Conservation (phyloP, 257 asterid species). For the Petrea volubilis region DNA sequence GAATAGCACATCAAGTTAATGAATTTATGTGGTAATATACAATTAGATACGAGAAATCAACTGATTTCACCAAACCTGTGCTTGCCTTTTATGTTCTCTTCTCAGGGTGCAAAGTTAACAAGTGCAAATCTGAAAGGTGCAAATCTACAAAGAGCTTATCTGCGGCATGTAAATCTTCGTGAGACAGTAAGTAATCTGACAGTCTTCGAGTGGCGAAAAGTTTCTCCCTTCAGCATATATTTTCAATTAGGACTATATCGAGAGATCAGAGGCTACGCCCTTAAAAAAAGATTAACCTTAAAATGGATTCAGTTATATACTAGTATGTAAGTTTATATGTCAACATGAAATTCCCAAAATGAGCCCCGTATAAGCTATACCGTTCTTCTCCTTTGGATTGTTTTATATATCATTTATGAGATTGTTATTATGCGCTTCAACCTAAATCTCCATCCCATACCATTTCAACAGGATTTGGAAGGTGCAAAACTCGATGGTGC, state of each 20-base stretch:
- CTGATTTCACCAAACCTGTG: neutral
- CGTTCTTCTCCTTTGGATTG: too few species aligned
- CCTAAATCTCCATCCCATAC: neutral
- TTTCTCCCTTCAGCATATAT: neutral
- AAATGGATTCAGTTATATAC: neutral
- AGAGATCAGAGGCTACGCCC: neutral
- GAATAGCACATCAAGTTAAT: neutral
- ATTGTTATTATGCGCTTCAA: neutral
- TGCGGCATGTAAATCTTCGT: slow-evolving; percentile 85
- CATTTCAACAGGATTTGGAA: slow-evolving; percentile 44
- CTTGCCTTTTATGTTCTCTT: slow-evolving; percentile 9
- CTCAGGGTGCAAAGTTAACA: slow-evolving; percentile 85
- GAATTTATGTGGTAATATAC: neutral
- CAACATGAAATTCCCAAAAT: neutral
- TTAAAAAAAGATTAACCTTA: neutral
- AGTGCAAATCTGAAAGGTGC: slow-evolving; percentile 91
- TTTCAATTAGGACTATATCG: neutral
- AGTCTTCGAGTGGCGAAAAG: neutral
- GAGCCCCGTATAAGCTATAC: neutral
- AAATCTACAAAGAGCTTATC: slow-evolving; percentile 94
- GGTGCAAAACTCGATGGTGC: slow-evolving; percentile 80
- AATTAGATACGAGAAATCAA: neutral
- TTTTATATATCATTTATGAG: neutral
- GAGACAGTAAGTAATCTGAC: slow-evolving; percentile 64
- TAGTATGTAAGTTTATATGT: neutral